These are phyloP conservation scores for Botryobasidium botryosum DNA, from an alignment of 768 basidiomycete species.

Conservation along the genomic window DNA sequence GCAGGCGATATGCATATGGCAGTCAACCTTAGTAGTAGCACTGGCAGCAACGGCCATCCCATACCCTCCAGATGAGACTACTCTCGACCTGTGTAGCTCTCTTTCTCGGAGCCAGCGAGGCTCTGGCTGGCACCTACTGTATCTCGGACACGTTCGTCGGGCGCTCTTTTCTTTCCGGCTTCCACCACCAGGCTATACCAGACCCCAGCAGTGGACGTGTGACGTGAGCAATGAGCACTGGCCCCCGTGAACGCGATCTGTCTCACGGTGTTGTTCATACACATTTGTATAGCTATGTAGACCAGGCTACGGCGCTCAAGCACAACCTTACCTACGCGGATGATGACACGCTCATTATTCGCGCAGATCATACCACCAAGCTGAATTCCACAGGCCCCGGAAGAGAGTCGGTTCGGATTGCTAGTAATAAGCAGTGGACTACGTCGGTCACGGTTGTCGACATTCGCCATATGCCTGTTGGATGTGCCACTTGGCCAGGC, in stretches of 20 bases:
- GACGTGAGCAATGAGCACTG: too few relatives aligned
- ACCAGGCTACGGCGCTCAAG: slow-evolving; percentile 4
- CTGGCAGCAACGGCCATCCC: too few relatives aligned
- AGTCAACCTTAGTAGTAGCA: too few relatives aligned
- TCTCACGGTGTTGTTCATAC: too few relatives aligned
- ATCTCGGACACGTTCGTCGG: slow-evolving; percentile 31
- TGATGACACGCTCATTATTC: slow-evolving; percentile 5
- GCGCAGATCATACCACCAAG: slow-evolving; percentile 5
- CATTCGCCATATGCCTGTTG: slow-evolving; percentile 7
- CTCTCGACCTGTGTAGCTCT: too few relatives aligned
- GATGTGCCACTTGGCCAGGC: slow-evolving; percentile 13
- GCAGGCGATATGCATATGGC: too few relatives aligned
- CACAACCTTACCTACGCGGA: slow-evolving; percentile 4
- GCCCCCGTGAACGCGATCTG: too few relatives aligned
- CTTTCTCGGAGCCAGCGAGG: too few relatives aligned
- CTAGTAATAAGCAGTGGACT: slow-evolving; percentile 6
- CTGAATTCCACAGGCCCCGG: slow-evolving; percentile 5
- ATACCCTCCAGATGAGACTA: too few relatives aligned
- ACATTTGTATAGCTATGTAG: slow-evolving; percentile 6
- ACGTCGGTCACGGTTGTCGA: slow-evolving; percentile 2
- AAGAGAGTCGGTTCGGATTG: slow-evolving; percentile 7
- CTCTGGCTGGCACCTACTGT: slow-evolving; percentile 21
- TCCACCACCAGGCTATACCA: slow-evolving; percentile 30
- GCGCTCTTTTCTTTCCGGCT: slow-evolving; percentile 32
- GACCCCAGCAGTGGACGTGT: slow-evolving; percentile 56